A percentile compares a stretch with the other conserved stretches of the same genome.
These are phyloP conservation scores for Psilocybe cubensis DNA, from an alignment of 768 basidiomycete genomes.

Conservation along the genomic window DNA sequence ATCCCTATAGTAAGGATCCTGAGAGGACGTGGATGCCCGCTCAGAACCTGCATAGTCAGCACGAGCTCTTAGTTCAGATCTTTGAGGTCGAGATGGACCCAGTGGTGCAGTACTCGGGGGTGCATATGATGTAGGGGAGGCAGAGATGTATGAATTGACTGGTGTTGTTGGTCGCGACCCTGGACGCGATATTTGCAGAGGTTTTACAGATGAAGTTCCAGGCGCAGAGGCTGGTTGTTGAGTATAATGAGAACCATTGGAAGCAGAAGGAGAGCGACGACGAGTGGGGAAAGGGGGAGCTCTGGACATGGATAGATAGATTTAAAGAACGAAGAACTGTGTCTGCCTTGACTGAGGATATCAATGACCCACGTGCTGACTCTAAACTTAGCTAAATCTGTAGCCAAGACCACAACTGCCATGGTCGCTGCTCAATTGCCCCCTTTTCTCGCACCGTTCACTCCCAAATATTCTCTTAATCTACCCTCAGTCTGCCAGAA, in stretches of 20 bases:
- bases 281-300: constrained; percentile 59
- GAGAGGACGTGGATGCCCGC: constrained; percentile 48
- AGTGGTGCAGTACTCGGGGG: constrained; percentile 44
- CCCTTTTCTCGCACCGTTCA: constrained; percentile 30
- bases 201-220: constrained; percentile 44
- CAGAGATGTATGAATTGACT: constrained; percentile 38
- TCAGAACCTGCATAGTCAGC: constrained; percentile 60
- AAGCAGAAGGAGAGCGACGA: constrained; percentile 51
- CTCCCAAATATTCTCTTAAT: constrained; percentile 8
- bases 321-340: background rate
- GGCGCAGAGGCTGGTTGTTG: constrained; percentile 40
- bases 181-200: constrained; percentile 63
- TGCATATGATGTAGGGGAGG: constrained; percentile 36
- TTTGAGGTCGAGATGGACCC: constrained; percentile 66
- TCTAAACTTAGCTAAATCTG: background rate
- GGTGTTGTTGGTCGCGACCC: constrained; percentile 57
- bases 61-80: constrained; percentile 66
- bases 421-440: constrained; percentile 23
- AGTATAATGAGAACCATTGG: constrained; percentile 41
- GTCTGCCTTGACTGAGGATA: too few species aligned
- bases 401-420: background rate
- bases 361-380: background rate
- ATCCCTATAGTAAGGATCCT: constrained; percentile 46
- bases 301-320: constrained; percentile 51
- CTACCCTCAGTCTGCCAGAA: constrained; percentile 21